Evolutionary conservation across 2,329 filamentous ascomycete species (phyloP), one percentile per base, ranked within the genome.

Genomic region (Alternaria gansuensis): DNA sequence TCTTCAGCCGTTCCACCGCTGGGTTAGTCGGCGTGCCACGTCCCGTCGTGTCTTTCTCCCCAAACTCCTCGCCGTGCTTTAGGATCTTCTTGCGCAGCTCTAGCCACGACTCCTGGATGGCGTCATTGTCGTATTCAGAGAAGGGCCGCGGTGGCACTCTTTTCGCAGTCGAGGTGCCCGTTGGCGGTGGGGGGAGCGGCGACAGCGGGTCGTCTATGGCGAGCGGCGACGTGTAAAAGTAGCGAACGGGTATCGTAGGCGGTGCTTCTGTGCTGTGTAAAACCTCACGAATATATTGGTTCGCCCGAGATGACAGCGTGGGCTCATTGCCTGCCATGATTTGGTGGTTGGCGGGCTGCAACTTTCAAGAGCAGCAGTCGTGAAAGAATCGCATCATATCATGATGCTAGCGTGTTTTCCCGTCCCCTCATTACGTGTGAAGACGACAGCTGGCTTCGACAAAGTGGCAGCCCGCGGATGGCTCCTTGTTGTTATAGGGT

Each of bases 201-300:
- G 90, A 92, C n/a, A 96, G 83, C 24, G 92, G 92, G 71, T 97
- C 93, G 71, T 97, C 93, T 72, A 97, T 93, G 29, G 92, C 89
- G 49, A 94, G 85, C 11, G 88, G 82, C 10, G 92, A 95, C 13
- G 88, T 85, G 77, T 96, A 97, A 78, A 97, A 97, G 80, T 92
- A 97, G 48, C 77, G 78, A 33, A 75, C 72, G 46, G 69, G 55
- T 29, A 79, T 73, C 4, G 72, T 51, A 21, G 77, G 67, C 29
- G 77, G 74, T 2, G 73, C 65, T 53, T 79, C 75, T 21, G 64
- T 48, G 6, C 68, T 67, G 52, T 82, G 80, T 26, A 82, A 71
- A 24, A 81, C 73, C 62, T 81, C 76, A 49, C 80, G 76, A 46
- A 81, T 79, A 68, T 81, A 82, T 60, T 78, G 76, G 62, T 80